Base-by-base conservation (phyloP, 2,329 filamentous ascomycete species). In the Pyricularia sp. region DNA sequence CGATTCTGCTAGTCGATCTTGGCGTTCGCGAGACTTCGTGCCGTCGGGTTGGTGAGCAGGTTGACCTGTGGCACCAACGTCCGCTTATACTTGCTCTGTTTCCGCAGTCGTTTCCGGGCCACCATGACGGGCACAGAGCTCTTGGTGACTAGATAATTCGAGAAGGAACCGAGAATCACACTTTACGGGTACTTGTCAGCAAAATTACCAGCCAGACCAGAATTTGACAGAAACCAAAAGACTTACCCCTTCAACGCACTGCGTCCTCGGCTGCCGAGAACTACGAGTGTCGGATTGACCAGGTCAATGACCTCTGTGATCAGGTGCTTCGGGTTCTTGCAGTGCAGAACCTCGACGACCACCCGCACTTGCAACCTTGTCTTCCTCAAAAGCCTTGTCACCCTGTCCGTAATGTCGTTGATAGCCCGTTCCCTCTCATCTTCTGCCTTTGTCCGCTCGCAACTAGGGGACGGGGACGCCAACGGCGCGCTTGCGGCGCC, bases 61-160 rank as follows among this genome's bases (percentile, higher is more conserved):
- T 96, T 96, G 68, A 91, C 87, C 68, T 94, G 84, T 66, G 86
- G 86, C 66, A 90, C 78, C 59, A 86, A 84, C 22, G 85, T 82
- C 67, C 85, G 84, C 75, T 88, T 89, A 74, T 89, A 89, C 74
- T 93, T 93, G 74, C 85, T 88, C 77, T 96, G 90, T 75, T 96
- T 96, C 62, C 90, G 83, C 59, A 97, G 81, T 66, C 90, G 88
- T 79, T 96, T 97, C 66, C 94, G 83, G 8, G 94, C 94, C 44
- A 97, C 94, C 94, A 99, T 99, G 66, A 99, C 94, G 0, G 94
- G 94, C 19, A 96, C 92, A 2, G 91, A 96, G 68, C 91, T 96
- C 78, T 97, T 97, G 49, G 92, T 96, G 35, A 99, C 93, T 8
- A 99, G 82, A 72, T 99, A 99, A 74, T 97, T 97, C 67, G 91